phyloP scores from a whole-genome alignment of 805 yeast genomes.

The Dipodascus albidus region DNA sequence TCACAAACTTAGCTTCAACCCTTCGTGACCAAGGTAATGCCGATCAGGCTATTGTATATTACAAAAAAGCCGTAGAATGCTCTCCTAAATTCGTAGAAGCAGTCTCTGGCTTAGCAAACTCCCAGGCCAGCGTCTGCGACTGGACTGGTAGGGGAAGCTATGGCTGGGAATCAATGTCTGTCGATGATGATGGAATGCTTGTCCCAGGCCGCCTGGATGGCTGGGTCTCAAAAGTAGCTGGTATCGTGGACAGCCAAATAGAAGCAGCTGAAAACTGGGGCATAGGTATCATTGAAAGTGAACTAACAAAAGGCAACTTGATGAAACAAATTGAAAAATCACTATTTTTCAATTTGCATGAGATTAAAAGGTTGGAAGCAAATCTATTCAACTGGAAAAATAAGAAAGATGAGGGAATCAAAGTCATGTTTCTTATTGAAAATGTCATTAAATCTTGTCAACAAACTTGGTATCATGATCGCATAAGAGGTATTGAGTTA shows the following conservation, averaged over 20 bases:
- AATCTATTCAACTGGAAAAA: constrained; percentile 1
- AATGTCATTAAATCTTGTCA: constrained; percentile 14
- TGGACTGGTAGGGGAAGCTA: constrained; percentile 23
- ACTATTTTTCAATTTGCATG: constrained; percentile 8
- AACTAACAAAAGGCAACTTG: constrained; percentile 5
- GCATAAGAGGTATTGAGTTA: constrained; percentile 4
- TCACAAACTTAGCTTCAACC: constrained; percentile 24
- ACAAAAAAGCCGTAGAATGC: constrained; percentile 20
- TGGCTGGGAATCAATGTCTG: constrained; percentile 19
- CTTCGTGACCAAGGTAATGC: constrained; percentile 22
- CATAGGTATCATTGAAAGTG: constrained; percentile 13
- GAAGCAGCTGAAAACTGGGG: constrained; percentile 19
- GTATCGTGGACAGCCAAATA: constrained; percentile 18
- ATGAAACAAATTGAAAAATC: constrained; percentile 8
- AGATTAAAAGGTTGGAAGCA: constrained; percentile 7
- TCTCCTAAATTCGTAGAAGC: constrained; percentile 24
- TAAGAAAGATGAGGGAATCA: constrained; percentile 18
- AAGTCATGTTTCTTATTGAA: constrained; percentile 18
- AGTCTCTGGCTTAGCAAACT: constrained; percentile 22
- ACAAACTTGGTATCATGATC: constrained; percentile 19
- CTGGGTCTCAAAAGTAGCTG: constrained; percentile 18
- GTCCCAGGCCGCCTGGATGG: constrained; percentile 14
- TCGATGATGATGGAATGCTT: constrained; percentile 17
- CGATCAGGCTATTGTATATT: constrained; percentile 22
- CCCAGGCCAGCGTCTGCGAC: constrained; percentile 21